phyloP scores from a whole-genome alignment of 2,329 filamentous ascomycete species.

The Fusarium tuaranense region DNA sequence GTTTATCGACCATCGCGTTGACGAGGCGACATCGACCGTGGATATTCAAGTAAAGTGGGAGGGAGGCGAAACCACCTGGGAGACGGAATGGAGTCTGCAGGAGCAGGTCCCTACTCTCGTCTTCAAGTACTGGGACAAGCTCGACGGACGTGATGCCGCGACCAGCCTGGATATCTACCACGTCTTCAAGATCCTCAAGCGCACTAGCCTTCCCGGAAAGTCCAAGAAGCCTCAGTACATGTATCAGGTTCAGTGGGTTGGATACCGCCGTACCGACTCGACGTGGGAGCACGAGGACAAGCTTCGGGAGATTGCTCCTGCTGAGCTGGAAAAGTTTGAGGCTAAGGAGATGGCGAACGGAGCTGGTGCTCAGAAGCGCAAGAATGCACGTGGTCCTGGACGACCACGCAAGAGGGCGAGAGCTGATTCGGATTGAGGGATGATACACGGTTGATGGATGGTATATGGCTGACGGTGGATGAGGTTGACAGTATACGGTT shows the following conservation, averaged over 20 bases:
- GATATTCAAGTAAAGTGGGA: constrained; percentile 42
- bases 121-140: constrained; percentile 44
- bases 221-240: constrained; percentile 31
- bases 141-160: constrained; percentile 38
- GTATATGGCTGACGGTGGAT: not conserved
- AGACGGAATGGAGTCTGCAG: constrained; percentile 44
- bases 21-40: constrained; percentile 38
- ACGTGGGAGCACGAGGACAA: constrained; percentile 41
- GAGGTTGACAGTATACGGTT: not conserved
- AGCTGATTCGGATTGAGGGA: constrained; percentile 10
- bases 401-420: constrained; percentile 42
- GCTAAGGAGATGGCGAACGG: constrained; percentile 32
- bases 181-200: constrained; percentile 44
- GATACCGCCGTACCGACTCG: constrained; percentile 39
- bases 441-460: not conserved
- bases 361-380: constrained; percentile 37
- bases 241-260: constrained; percentile 45
- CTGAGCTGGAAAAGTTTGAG: constrained; percentile 41
- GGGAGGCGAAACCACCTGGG: constrained; percentile 41
- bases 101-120: constrained; percentile 41
- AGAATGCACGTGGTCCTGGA: constrained; percentile 33
- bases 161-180: constrained; percentile 42
- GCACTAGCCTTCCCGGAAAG: constrained; percentile 24
- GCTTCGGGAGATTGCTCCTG: constrained; percentile 38
- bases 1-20: constrained; percentile 37